Conservation (phyloP, 305 asterid species). For the Fraxinus dipetala region DNA sequence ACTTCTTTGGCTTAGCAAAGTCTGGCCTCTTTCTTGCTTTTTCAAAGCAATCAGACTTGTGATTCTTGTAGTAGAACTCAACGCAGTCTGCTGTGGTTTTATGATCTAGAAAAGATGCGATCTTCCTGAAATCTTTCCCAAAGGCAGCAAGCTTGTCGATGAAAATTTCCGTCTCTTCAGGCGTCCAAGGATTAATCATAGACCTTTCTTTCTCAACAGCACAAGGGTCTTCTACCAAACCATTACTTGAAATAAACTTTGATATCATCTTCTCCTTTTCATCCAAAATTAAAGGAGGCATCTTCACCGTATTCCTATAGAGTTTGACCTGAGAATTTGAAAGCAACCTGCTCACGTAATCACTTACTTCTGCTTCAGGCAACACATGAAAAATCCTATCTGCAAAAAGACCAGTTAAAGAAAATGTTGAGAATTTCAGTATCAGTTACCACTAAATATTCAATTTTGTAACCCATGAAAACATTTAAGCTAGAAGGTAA, state of each 20-base stretch:
- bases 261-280: conserved; percentile 48
- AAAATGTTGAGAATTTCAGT: conserved; percentile 19
- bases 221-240: conserved; percentile 85
- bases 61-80: conserved; percentile 94
- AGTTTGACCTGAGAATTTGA: conserved; percentile 56
- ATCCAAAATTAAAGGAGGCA: conserved; percentile 90
- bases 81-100: conserved; percentile 88
- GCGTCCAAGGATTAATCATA: conserved; percentile 71
- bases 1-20: conserved; percentile 52
- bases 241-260: conserved; percentile 72
- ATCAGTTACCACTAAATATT: conserved; percentile 7
- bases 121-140: conserved; percentile 77
- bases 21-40: conserved; percentile 68
- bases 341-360: conserved; percentile 51
- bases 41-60: conserved; percentile 74
- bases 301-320: conserved; percentile 57
- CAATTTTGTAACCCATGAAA: conserved; percentile 10
- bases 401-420: conserved; percentile 41
- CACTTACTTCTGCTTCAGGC: conserved; percentile 56
- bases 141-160: conserved; percentile 64
- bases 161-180: conserved; percentile 72
- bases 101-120: conserved; percentile 74
- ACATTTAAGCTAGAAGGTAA: neutral
- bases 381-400: conserved; percentile 54
- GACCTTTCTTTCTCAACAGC: conserved; percentile 75